These are phyloP conservation scores for Shiraia sp. DNA, from an alignment of 2,329 filamentous ascomycete genomes.

Conservation along the genomic window DNA sequence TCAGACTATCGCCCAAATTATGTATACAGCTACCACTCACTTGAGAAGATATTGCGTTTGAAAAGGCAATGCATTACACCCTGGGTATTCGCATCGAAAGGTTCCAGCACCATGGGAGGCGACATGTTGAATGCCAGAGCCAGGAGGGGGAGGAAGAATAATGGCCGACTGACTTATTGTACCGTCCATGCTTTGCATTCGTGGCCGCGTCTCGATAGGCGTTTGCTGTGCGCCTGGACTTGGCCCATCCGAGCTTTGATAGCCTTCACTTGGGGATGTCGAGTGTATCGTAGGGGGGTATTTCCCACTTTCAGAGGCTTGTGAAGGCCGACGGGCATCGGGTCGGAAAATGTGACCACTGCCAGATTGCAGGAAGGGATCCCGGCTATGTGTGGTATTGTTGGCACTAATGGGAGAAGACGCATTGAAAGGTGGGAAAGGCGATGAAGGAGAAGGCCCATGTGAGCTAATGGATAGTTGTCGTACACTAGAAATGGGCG, in stretches of 20 bases:
- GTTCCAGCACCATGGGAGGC: constrained; percentile 32
- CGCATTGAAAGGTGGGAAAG: constrained; percentile 35
- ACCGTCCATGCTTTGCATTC: constrained; percentile 37
- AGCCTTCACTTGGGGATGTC: constrained; percentile 38
- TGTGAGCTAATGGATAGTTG: constrained; percentile 39
- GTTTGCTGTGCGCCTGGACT: constrained; percentile 35
- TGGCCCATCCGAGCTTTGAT: constrained; percentile 43
- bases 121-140: constrained; percentile 34
- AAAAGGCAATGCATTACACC: constrained; percentile 73
- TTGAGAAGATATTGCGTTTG: constrained; percentile 78
- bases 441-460: constrained; percentile 37
- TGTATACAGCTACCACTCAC: constrained; percentile 44
- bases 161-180: constrained; percentile 26
- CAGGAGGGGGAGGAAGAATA: constrained; percentile 37
- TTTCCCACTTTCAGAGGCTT: constrained; percentile 38
- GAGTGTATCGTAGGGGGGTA: constrained; percentile 39
- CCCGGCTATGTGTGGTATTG: constrained; percentile 31
- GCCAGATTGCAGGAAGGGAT: constrained; percentile 37
- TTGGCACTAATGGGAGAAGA: constrained; percentile 37
- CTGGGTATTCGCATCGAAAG: constrained; percentile 61
- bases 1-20: neutral
- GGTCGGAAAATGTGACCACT: constrained; percentile 33
- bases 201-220: constrained; percentile 30
- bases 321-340: constrained; percentile 39
- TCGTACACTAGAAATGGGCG: constrained; percentile 39